phyloP scores from a whole-genome alignment of 768 basidiomycete genomes.

The Lentinula lateritia region DNA sequence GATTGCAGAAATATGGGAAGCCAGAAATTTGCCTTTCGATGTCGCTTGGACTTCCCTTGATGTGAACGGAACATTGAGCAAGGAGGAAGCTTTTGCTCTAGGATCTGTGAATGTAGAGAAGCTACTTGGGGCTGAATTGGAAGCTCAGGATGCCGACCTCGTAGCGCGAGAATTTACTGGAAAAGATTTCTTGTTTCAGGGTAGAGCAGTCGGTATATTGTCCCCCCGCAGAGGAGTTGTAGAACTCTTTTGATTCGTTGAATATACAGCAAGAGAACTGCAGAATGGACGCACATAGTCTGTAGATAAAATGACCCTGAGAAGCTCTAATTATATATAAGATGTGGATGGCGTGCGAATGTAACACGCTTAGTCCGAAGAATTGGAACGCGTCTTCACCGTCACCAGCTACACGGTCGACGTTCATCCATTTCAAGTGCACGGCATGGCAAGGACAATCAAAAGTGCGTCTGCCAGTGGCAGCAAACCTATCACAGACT shows the following conservation, averaged over 20 bases:
- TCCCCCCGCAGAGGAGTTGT: slow-evolving; percentile 26
- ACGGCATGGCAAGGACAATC: slow-evolving; percentile 17
- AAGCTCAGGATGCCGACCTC: slow-evolving; percentile 39
- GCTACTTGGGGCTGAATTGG: slow-evolving; percentile 29
- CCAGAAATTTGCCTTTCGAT: slow-evolving; percentile 76
- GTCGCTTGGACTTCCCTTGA: slow-evolving; percentile 63
- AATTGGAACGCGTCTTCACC: background rate
- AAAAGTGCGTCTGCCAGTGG: slow-evolving; percentile 20
- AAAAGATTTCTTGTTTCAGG: slow-evolving; percentile 41
- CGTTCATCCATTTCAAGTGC: background rate
- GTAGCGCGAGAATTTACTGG: slow-evolving; percentile 42
- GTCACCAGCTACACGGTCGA: too few species aligned
- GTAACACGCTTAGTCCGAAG: background rate
- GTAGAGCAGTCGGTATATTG: slow-evolving; percentile 48
- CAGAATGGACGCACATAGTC: too few species aligned
- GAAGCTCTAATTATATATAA: too few species aligned
- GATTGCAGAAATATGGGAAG: slow-evolving; percentile 58
- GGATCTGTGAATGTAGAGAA: slow-evolving; percentile 42
- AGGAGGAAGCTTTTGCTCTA: slow-evolving; percentile 38
- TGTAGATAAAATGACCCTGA: too few species aligned
- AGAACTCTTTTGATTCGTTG: background rate
- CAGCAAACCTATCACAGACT: slow-evolving; percentile 37
- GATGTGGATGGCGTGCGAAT: background rate
- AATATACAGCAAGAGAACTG: too few species aligned
- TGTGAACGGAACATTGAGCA: slow-evolving; percentile 31